These are phyloP conservation scores for Colletotrichum graminicola DNA, from an alignment of 2,329 filamentous ascomycete genomes.

Conservation along the genomic window DNA sequence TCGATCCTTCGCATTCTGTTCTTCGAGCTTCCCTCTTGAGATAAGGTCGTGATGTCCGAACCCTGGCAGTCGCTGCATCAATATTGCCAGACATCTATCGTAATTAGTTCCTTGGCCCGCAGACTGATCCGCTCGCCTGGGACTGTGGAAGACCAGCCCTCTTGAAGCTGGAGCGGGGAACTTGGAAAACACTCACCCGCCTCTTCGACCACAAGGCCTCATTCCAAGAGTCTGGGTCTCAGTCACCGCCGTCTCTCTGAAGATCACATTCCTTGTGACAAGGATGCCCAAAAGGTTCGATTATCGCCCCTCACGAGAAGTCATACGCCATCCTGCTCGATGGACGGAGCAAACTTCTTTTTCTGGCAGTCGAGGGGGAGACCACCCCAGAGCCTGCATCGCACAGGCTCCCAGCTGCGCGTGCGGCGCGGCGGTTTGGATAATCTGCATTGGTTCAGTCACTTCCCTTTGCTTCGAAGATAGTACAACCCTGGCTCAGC, in stretches of 20 bases:
- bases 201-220: not conserved
- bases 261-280: not conserved
- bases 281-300: not conserved
- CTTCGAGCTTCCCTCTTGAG: slow-evolving; percentile 23
- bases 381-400: not conserved
- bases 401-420: slow-evolving; percentile 5
- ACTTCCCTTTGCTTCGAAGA: not conserved
- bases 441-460: not conserved
- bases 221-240: no score
- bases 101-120: not conserved
- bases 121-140: not conserved
- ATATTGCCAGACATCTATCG: not conserved
- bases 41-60: not conserved
- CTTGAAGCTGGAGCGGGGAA: slow-evolving; percentile 14
- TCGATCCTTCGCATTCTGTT: not conserved
- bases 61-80: not conserved
- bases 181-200: not conserved
- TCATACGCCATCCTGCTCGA: not conserved
- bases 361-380: slow-evolving; percentile 13
- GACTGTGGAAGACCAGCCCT: not conserved
- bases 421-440: not conserved
- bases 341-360: slow-evolving; percentile 23
- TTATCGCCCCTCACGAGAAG: not conserved
- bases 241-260: not conserved
- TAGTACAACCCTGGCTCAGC: not conserved